Conservation (phyloP, 2,329 filamentous ascomycete species). For the Teratosphaeria nubilosa region DNA sequence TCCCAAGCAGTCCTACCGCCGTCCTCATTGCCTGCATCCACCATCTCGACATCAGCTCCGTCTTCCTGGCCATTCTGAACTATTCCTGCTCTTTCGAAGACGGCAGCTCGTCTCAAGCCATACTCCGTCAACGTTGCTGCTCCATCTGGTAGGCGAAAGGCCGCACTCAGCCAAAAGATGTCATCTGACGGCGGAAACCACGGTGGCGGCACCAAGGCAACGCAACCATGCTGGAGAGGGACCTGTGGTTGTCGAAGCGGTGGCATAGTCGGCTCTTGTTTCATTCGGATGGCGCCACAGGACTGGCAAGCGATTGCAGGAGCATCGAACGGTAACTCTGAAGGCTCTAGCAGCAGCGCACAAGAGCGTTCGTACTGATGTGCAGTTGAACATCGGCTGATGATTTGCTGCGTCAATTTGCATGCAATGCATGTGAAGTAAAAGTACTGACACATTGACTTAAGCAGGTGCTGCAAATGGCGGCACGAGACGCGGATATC, state of each 20-base stretch:
- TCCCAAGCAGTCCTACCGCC: not conserved
- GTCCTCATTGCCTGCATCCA: not conserved
- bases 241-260: not conserved
- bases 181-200: not conserved
- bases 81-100: not conserved
- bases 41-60: not conserved
- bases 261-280: not conserved
- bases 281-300: not conserved
- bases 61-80: not conserved
- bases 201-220: not conserved
- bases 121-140: not conserved
- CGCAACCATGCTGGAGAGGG: not conserved
- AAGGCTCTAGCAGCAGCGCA: not conserved
- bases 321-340: not conserved
- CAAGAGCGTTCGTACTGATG: not conserved
- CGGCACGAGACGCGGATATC: not conserved
- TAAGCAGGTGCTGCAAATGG: not conserved
- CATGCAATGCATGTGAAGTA: not conserved
- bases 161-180: not conserved
- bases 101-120: not conserved
- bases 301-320: not conserved
- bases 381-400: not conserved
- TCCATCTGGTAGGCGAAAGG: not conserved
- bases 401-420: not conserved
- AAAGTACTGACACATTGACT: not conserved